Evolutionary conservation across 768 basidiomycete genomes (phyloP), one percentile per base, ranked within the genome.

Genomic region (Thelephora aurantiotincta): DNA sequence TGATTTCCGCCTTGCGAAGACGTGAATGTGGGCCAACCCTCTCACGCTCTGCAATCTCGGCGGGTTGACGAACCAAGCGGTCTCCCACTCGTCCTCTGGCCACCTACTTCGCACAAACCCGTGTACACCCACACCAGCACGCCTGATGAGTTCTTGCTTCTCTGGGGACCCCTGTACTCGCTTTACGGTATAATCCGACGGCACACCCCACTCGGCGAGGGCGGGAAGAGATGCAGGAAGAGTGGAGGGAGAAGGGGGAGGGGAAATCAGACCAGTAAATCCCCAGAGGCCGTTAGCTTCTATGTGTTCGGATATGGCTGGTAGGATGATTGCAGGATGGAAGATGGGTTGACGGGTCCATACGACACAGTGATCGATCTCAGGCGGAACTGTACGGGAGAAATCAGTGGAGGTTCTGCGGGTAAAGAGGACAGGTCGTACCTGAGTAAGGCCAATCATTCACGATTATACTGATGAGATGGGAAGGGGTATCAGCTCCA

Each of bases 401-500:
- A 14, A 33, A 41, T 26, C 42, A 38, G 48, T 43, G 5, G 30
- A 13, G 12, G 4, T 18, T 35, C 30, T 9, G 45, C 43, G 9
- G 47, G 38, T 4, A 7, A 14, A 14, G 38, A 41, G 38, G 14
- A 22, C 38, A 6, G 4, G 9, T 41, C 38, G 47, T 55, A 82
- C 84, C 77, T 6, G 84, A 88, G 61, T 92, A 92, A 0, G 88
- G 88, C 88, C 88, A 92, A 58, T 89, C 86, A 56, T 90, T 88
- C 55, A 68, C 78, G 42, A 82, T 82, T 51, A 89, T 77, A 55
- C 78, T 82, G 52, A 86, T 65, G 46, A 75, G 65, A 33, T 75
- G 65, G 11, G 68, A 54, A 0, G 81, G 74, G 7, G 77, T 78
- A 52, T 80, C 68, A 11, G 72, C 73, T 30, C 69, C 77, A 61